These are phyloP conservation scores for Stygiomarasmius scandens DNA, from an alignment of 1,284 basidiomycete species.

Conservation along the genomic window DNA sequence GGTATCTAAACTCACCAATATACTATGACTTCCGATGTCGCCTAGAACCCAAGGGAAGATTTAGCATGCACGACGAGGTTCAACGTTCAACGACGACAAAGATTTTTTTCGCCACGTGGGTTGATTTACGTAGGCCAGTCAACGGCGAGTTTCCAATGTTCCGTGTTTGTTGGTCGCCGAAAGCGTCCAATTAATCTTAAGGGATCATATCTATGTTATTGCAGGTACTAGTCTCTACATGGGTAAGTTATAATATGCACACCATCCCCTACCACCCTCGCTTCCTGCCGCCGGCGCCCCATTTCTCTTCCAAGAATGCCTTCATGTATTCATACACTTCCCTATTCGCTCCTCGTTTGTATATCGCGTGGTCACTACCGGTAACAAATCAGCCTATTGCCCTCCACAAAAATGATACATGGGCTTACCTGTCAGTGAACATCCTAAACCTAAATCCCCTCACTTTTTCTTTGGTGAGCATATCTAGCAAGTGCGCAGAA, in stretches of 20 bases:
- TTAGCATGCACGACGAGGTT: too few relatives aligned
- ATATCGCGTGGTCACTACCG: conserved; percentile 77
- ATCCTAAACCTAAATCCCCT: conserved; percentile 88
- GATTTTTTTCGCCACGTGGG: too few relatives aligned
- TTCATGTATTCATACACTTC: conserved; percentile 91
- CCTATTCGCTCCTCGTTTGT: conserved; percentile 71
- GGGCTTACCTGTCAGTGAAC: conserved; percentile 89
- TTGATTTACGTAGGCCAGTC: too few relatives aligned
- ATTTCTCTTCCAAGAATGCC: conserved; percentile 83
- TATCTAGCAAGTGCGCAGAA: conserved; percentile 88
- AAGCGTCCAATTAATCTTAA: not conserved
- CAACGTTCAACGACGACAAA: too few relatives aligned
- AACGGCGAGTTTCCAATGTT: too few relatives aligned
- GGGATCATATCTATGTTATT: too few relatives aligned
- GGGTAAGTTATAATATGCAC: not conserved
- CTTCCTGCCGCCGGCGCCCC: conserved; percentile 82
- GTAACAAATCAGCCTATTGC: conserved; percentile 20
- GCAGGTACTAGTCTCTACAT: not conserved
- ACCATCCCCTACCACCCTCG: conserved; percentile 49
- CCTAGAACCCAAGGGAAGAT: too few relatives aligned
- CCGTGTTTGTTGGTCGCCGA: too few relatives aligned
- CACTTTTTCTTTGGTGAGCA: conserved; percentile 80
- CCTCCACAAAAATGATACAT: conserved; percentile 10
- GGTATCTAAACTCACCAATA: too few relatives aligned
- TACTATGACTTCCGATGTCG: too few relatives aligned